Evolutionary conservation across 2,329 filamentous ascomycete species (phyloP), one percentile per base, ranked within the genome.

Genomic region (Pestalotiopsis sp.): DNA sequence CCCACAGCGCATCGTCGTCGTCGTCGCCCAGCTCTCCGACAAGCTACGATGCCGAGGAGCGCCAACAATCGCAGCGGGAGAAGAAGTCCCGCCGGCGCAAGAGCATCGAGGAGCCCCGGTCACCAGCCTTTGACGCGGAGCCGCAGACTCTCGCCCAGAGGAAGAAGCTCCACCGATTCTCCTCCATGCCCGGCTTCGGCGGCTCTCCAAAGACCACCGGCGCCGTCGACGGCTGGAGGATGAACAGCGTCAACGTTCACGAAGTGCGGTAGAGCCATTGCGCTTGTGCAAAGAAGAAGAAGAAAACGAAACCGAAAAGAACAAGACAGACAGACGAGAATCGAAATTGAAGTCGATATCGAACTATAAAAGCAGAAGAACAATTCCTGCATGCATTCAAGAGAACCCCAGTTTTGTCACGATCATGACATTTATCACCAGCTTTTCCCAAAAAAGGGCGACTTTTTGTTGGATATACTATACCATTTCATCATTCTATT

Each of bases 101-200:
- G 73, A 74, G 73, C 73, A 41, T 74, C 61, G 73, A 77, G 63
- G 74, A 79, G 68, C 71, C 78, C 66, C 69, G 73, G 25, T 69
- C 73, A 52, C 69, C 76, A 11, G 69, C 72, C 45, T 64, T 72
- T 52, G 62, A 75, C 3, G 68, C 75, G 9, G 75, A 78, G 63
- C 68, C 79, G 49, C 77, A 80, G 71, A 83, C 85, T 66, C 71
- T 77, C 0, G 73, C 78, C 72, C 70, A 74, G 66, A 71, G 71
- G 69, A 88, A 87, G 82, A 81, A 82, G 68, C 71, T 87, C 74
- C 86, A 86, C 80, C 82, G 87, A 65, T 85, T 87, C 79, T 87
- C 85, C 70, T 85, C 85, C 31, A 87, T 89, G 79, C 84, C 87
- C 3, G 84, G 84, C 60, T 88, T 89, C 68, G 84, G 85, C 49